Conservation (phyloP, 116 monocot species). For the Phalaenopsis hybrid region DNA sequence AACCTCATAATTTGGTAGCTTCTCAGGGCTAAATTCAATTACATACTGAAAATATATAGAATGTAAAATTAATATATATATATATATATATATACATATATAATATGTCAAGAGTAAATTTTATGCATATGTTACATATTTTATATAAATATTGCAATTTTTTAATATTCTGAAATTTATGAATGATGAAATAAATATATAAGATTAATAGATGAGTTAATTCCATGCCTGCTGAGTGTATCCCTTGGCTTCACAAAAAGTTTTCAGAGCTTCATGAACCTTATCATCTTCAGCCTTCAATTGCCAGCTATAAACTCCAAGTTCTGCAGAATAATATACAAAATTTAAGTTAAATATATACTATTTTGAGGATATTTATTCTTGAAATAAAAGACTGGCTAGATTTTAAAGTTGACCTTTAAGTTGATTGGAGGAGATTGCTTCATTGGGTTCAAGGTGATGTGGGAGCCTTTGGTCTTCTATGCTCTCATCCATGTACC, state of each 20-base stretch:
- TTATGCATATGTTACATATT: too few relatives aligned
- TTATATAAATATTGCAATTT: too few relatives aligned
- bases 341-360: not conserved
- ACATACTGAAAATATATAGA: constrained; percentile 16
- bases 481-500: constrained; percentile 79
- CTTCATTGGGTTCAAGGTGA: constrained; percentile 56
- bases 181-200: too few relatives aligned
- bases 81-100: too few relatives aligned
- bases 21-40: constrained; percentile 45
- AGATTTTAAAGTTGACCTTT: constrained; percentile 27
- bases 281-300: constrained; percentile 47
- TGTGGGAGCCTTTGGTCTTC: constrained; percentile 88
- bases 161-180: too few relatives aligned
- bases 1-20: constrained; percentile 53
- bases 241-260: constrained; percentile 66
- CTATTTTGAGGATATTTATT: not conserved
- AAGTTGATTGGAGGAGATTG: constrained; percentile 59
- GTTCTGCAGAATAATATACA: constrained; percentile 21
- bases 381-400: not conserved
- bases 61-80: not conserved
- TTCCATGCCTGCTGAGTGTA: constrained; percentile 49
- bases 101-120: too few relatives aligned
- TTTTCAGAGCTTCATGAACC: constrained; percentile 57
- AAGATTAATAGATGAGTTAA: too few relatives aligned
- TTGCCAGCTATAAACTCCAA: constrained; percentile 62